Percentiles rank a stretch among this genome's conserved stretches.
Conservation (phyloP, 768 basidiomycete genomes). For the Ramaria sp. region DNA sequence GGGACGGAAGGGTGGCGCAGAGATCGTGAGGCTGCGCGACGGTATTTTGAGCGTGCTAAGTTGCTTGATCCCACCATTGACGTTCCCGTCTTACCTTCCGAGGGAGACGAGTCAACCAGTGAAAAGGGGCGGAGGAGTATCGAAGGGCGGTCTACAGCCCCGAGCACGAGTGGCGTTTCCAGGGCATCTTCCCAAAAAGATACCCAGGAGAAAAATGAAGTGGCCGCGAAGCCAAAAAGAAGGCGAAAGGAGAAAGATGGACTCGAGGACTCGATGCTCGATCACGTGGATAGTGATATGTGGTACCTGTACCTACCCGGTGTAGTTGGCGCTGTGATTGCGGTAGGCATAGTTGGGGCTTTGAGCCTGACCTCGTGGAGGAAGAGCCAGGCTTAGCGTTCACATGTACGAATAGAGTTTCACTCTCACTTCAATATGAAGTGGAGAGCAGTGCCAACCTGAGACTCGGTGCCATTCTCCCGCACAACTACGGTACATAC, state of each 20-base stretch:
- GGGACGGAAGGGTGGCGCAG: slow-evolving; percentile 65
- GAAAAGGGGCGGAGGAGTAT: slow-evolving; percentile 12
- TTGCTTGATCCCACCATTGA: slow-evolving; percentile 51
- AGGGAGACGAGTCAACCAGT: slow-evolving; percentile 19
- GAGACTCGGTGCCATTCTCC: too few relatives aligned
- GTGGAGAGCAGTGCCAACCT: too few relatives aligned
- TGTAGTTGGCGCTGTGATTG: slow-evolving; percentile 76
- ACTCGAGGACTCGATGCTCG: slow-evolving; percentile 30
- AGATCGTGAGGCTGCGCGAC: slow-evolving; percentile 60
- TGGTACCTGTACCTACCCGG: slow-evolving; percentile 79
- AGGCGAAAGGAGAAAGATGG: slow-evolving; percentile 48
- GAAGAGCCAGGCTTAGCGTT: slow-evolving; percentile 36
- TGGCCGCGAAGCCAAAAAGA: slow-evolving; percentile 22
- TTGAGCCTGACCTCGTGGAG: slow-evolving; percentile 65
- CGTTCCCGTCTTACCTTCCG: slow-evolving; percentile 53
- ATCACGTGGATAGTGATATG: slow-evolving; percentile 40
- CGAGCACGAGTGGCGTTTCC: neutral
- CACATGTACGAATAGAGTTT: neutral
- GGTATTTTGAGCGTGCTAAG: slow-evolving; percentile 64
- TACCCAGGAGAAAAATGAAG: slow-evolving; percentile 5
- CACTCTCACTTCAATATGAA: neutral
- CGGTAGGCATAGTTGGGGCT: slow-evolving; percentile 66
- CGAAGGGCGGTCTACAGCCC: slow-evolving; percentile 6
- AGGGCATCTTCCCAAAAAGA: neutral
- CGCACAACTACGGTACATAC: too few relatives aligned